These are phyloP conservation scores for Aeminium ludgeri DNA, from an alignment of 495 filamentous ascomycete genomes.

Conservation along the genomic window DNA sequence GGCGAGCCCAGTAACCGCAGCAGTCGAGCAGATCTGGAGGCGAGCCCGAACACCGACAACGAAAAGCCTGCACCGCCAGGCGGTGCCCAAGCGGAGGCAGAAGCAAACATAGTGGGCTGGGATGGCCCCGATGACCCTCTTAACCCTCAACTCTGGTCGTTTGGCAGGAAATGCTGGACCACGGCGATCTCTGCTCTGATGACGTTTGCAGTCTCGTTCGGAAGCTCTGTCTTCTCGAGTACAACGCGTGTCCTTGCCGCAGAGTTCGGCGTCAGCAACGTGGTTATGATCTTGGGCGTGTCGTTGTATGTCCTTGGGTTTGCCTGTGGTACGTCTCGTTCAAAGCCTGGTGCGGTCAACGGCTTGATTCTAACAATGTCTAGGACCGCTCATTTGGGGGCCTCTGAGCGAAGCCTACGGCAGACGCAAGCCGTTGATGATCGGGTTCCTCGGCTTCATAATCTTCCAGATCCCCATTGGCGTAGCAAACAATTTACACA, in stretches of 20 bases:
- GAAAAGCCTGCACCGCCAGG: too few species aligned
- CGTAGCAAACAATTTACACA: slow-evolving; percentile 39
- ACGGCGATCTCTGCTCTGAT: slow-evolving; percentile 27
- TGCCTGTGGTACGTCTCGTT: not conserved
- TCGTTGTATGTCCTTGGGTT: slow-evolving; percentile 34
- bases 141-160: slow-evolving; percentile 13
- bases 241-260: slow-evolving; percentile 29
- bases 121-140: slow-evolving; percentile 6
- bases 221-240: slow-evolving; percentile 38
- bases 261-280: slow-evolving; percentile 30
- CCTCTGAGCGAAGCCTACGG: slow-evolving; percentile 40
- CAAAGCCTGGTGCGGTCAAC: not conserved
- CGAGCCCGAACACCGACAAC: too few species aligned
- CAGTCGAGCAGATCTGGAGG: too few species aligned
- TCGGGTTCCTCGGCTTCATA: slow-evolving; percentile 36
- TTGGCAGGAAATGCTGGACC: slow-evolving; percentile 14
- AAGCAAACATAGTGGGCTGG: slow-evolving; percentile 7
- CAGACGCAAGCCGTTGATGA: slow-evolving; percentile 35
- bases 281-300: slow-evolving; percentile 36
- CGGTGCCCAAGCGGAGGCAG: not conserved
- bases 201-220: slow-evolving; percentile 42
- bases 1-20: too few species aligned
- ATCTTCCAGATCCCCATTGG: slow-evolving; percentile 47
- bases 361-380: slow-evolving; percentile 6
- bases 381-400: slow-evolving; percentile 37